Base-by-base conservation (phyloP, 441 rosid species). In the Theobroma grandiflorum region DNA sequence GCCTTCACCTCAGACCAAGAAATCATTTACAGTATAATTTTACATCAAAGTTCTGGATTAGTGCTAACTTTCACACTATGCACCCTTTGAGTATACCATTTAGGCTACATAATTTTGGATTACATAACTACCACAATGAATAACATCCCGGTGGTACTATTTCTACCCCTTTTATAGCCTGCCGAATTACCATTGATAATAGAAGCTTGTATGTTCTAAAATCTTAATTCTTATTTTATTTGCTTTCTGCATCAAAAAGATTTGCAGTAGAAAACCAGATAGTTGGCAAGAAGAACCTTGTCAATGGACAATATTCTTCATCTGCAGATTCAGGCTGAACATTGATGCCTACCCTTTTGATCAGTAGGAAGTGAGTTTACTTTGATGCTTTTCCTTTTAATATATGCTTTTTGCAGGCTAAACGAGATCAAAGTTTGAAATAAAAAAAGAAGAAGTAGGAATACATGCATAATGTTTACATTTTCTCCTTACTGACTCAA, bases 171-270 rank as follows among this genome's bases (percentile, higher is more conserved):
- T 74, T 22, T 74, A 7, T 40, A 67, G 42, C 26, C 72, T n/a
- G 70, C 49, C 18, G 70, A 65, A 18, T 38, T 67, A n/a, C 72
- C 70, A n/a, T 16, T 65, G 12, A 38, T 37, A 18, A 65, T 38
- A 6, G 26, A 65, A 18, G 22, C 26, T 64, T 64, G 69, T 37
- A 4, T 16, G 22, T 64, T 37, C 26, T 38, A 22, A 37, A 8
- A 15, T 64, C 45, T 64, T 18, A 37, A 22, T 16, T 37, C 69
- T 64, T 64, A 64, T 35, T 0, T 63, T 20, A 31, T 38, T 37
- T 64, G 69, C 45, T 64, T 64, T 64, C 4, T 64, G 43, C 22
- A 26, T 37, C n/a, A 63, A 63, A 62, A 63, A 15, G 4, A 33
- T 15, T 63, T 14, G 8, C 43, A 35, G 20, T 35, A 35, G 43